Conservation (phyloP, 2,329 filamentous ascomycete species). For the Emericellopsis atlantica region DNA sequence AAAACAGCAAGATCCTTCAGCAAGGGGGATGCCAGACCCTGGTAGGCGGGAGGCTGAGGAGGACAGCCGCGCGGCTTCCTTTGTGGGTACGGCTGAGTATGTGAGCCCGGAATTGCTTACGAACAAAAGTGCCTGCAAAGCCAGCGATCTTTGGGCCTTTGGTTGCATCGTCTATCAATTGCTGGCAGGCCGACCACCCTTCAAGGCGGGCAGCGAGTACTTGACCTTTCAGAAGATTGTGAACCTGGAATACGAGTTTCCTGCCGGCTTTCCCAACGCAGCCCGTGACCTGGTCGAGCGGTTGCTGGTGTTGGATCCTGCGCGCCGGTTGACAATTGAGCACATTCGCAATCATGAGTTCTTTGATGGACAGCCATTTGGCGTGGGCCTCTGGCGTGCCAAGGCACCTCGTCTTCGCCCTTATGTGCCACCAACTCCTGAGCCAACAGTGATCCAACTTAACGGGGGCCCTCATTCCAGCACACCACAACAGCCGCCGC, state of each 20-base stretch:
- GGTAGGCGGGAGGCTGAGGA: constrained; percentile 32
- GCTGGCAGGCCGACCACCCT: constrained; percentile 86
- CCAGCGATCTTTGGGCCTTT: constrained; percentile 96
- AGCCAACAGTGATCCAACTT: constrained; percentile 62
- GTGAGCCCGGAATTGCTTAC: constrained; percentile 95
- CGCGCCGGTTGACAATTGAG: constrained; percentile 75
- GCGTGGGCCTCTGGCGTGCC: constrained; percentile 73
- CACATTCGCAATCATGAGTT: constrained; percentile 96
- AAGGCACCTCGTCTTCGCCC: constrained; percentile 80
- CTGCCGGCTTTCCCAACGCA: constrained; percentile 70
- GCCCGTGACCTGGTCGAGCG: constrained; percentile 85
- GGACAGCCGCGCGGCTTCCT: constrained; percentile 73
- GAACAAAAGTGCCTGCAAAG: constrained; percentile 94
- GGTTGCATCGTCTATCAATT: constrained; percentile 97
- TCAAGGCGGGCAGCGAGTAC: constrained; percentile 93
- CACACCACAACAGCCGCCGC: constrained; percentile 11
- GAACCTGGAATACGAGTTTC: constrained; percentile 85
- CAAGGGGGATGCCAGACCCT: constrained; percentile 21
- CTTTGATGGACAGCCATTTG: constrained; percentile 79
- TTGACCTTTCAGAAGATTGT: constrained; percentile 98
- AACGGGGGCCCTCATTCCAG: constrained; percentile 34
- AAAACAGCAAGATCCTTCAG: constrained; percentile 26
- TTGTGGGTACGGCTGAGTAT: constrained; percentile 96
- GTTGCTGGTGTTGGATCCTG: constrained; percentile 78
- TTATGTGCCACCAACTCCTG: constrained; percentile 65